Conservation (phyloP, 306 rosid species). For the Luffa aegyptiaca region DNA sequence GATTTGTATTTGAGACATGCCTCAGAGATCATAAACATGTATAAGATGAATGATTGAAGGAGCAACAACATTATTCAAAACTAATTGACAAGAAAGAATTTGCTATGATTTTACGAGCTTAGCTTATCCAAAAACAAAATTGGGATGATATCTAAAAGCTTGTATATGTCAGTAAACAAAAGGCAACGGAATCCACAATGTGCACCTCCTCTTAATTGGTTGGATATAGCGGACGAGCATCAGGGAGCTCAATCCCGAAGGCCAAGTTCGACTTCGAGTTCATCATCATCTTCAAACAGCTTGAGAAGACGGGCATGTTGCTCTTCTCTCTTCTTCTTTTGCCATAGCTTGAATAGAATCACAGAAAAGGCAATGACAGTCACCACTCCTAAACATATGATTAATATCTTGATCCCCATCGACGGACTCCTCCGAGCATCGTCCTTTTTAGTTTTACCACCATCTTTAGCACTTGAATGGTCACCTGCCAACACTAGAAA, state of each 20-base stretch:
- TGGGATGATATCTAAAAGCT: not conserved
- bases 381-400: slow-evolving; percentile 38
- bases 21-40: not conserved
- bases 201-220: not conserved
- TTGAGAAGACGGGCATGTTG: slow-evolving; percentile 82
- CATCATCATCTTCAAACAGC: slow-evolving; percentile 89
- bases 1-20: not conserved
- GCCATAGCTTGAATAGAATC: slow-evolving; percentile 60
- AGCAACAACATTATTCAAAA: not conserved
- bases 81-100: not conserved
- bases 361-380: slow-evolving; percentile 33
- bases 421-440: slow-evolving; percentile 26
- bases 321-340: slow-evolving; percentile 74
- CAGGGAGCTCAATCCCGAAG: slow-evolving; percentile 47
- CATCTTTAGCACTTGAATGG: slow-evolving; percentile 27
- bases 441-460: slow-evolving; percentile 21
- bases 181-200: not conserved
- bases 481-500: slow-evolving; percentile 33
- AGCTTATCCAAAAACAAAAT: not conserved
- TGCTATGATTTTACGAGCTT: slow-evolving; percentile 1
- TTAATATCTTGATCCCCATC: slow-evolving; percentile 31
- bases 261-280: slow-evolving; percentile 86
- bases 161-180: not conserved
- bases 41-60: not conserved
- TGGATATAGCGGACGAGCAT: not conserved